Evolutionary conservation across 345 rosid species (phyloP), one percentile per base, ranked within the genome.

Genomic region (Excoecaria cochinchinensis): DNA sequence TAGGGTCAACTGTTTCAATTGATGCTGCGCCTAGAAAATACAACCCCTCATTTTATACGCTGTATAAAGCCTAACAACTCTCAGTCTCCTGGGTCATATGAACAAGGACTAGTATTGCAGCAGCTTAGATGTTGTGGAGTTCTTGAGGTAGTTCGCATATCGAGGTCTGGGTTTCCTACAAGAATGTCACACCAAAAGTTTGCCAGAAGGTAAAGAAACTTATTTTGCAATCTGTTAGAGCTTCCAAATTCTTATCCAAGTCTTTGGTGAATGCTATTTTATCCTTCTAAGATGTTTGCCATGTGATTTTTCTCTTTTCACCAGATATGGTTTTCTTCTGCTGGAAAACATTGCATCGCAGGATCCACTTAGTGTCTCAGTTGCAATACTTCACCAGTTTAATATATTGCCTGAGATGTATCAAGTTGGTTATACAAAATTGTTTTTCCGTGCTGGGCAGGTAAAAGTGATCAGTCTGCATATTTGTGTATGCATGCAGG

Each of bases 381-480:
- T 95, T 82, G 99, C 99, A 51, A 95, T 95, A 80, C 99, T 95
- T 82, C 98, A 95, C 82, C 99, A 95, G 80, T 93, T 95, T 69
- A 87, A 90, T 79, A 91, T 95, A 76, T 87, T 91, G 86, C 98
- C 98, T 3, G 99, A 95, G 89, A 93, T 95, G 98, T 93, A 93
- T 84, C 98, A 93, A 90, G 99, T 93, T 85, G 98, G 99, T 77
- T 95, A 93, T 85, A 95, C 98, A 40, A 95, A 95, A 73, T 81
- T 95, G 78, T 95, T 95, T 87, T 93, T 95, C 82, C 94, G 99
- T 61, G 84, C 98, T 8, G 99, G 98, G 66, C 99, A 95, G 99
- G 99, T 95, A 55, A 78, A 77, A 75, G 31, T 38, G 61, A 44
- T 57, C 25, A 73, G 21, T 70, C 69, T 65, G 1, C 31, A 31